Conservation (phyloP, 1,284 basidiomycete genomes). For the Apiotrichum veenhuisii region DNA sequence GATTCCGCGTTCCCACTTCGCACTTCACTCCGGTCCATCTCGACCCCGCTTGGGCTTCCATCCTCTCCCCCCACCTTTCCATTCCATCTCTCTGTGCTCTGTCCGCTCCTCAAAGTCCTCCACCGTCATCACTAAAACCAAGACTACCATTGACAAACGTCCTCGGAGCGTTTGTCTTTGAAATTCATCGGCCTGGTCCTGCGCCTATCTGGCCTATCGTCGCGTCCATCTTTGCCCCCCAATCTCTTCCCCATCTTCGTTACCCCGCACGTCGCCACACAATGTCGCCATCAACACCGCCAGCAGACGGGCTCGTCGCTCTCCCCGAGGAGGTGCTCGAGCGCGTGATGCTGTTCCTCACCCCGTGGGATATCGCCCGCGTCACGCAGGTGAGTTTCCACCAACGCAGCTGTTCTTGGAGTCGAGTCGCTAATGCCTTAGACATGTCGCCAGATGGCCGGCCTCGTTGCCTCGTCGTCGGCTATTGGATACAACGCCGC, state of each 20-base stretch:
- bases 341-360: slow-evolving; percentile 24
- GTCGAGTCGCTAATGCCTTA: not conserved
- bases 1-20: too few species aligned
- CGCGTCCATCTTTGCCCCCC: not conserved
- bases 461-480: slow-evolving; percentile 13
- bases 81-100: too few species aligned
- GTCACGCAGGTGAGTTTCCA: slow-evolving; percentile 25
- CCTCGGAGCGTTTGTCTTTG: too few species aligned
- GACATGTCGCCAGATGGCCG: slow-evolving; percentile 7
- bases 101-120: too few species aligned
- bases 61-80: too few species aligned
- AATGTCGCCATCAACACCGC: not conserved
- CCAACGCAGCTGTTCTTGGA: not conserved
- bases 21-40: too few species aligned
- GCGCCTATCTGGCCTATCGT: too few species aligned
- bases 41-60: too few species aligned
- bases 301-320: not conserved
- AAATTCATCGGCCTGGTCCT: too few species aligned
- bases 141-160: too few species aligned
- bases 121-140: too few species aligned
- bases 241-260: too few species aligned
- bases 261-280: not conserved
- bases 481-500: slow-evolving; percentile 28
- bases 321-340: slow-evolving; percentile 36
- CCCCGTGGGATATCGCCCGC: slow-evolving; percentile 18